Percentiles rank a stretch among this genome's conserved stretches.
Conservation (phyloP, 495 filamentous ascomycete species). For the Hypomontagnella submonticulosa region DNA sequence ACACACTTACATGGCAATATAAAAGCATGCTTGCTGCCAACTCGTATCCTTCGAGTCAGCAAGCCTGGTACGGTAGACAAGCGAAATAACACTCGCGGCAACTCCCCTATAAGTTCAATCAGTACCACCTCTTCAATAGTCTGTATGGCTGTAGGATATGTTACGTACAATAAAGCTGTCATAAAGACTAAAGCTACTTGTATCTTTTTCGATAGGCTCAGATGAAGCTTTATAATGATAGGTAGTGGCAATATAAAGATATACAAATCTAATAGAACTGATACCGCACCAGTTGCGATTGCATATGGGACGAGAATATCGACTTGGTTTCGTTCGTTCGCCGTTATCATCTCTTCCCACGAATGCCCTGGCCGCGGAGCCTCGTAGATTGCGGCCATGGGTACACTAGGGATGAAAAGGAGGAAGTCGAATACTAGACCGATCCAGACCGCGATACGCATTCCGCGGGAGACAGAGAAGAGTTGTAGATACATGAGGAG, state of each 20-base stretch:
- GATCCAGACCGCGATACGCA: constrained; percentile 14
- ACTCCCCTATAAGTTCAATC: no score
- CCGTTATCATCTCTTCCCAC: constrained; percentile 27
- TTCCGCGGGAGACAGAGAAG: constrained; percentile 11
- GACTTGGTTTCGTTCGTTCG: not conserved
- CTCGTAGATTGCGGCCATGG: constrained; percentile 8
- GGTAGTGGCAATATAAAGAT: constrained; percentile 17
- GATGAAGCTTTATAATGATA: no score
- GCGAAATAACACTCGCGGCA: no score
- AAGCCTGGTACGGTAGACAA: no score
- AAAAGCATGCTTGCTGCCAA: no score
- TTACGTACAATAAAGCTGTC: no score
- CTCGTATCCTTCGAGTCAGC: no score
- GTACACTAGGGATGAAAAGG: constrained; percentile 16
- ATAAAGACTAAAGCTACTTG: no score
- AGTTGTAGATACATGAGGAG: constrained; percentile 30
- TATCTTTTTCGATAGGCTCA: no score
- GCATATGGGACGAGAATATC: constrained; percentile 1
- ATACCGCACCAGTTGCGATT: constrained; percentile 6
- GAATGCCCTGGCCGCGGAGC: constrained; percentile 18
- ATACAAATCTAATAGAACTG: constrained; percentile 7
- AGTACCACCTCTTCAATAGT: no score
- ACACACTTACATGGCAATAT: no score
- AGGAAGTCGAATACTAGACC: constrained; percentile 20
- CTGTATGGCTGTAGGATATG: no score